A percentile compares a stretch with the other conserved stretches of the same genome.
phyloP scores from a whole-genome alignment of 257 asterid genomes.

The Primulina tabacum region DNA sequence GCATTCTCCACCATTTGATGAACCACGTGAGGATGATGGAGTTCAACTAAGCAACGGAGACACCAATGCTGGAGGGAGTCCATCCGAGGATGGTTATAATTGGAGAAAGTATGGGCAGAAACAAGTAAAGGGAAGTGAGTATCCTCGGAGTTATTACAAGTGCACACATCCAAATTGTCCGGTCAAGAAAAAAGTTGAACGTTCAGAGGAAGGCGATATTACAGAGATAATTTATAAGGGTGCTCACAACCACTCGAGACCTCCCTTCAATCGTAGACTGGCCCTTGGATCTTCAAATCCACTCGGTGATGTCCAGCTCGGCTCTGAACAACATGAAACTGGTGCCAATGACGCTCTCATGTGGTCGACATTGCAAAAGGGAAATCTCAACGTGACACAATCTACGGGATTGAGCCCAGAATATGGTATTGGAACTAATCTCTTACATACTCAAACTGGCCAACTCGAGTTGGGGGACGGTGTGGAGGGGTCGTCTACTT shows the following conservation, averaged over 20 bases:
- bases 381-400: conserved; percentile 41
- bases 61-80: conserved; percentile 45
- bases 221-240: conserved; percentile 83
- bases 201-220: conserved; percentile 69
- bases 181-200: conserved; percentile 81
- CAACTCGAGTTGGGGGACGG: conserved; percentile 40
- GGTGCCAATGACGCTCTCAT: conserved; percentile 35
- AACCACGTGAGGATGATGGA: conserved; percentile 37
- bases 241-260: conserved; percentile 71
- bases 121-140: conserved; percentile 80
- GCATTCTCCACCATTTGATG: conserved; percentile 63
- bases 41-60: conserved; percentile 58
- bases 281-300: conserved; percentile 46
- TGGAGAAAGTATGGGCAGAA: conserved; percentile 95
- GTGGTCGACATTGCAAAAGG: conserved; percentile 50
- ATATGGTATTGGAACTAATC: conserved; percentile 27
- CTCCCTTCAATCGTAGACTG: conserved; percentile 58
- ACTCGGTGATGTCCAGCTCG: conserved; percentile 44
- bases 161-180: conserved; percentile 69
- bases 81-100: conserved; percentile 70
- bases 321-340: conserved; percentile 40
- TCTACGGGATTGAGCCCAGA: conserved; percentile 34
- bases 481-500: conserved; percentile 40
- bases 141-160: conserved; percentile 87
- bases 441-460: conserved; percentile 38